Percentiles rank a stretch among this genome's conserved stretches.
Conservation (phyloP, 257 asterid genomes). For the Nicotiana paniculata region DNA sequence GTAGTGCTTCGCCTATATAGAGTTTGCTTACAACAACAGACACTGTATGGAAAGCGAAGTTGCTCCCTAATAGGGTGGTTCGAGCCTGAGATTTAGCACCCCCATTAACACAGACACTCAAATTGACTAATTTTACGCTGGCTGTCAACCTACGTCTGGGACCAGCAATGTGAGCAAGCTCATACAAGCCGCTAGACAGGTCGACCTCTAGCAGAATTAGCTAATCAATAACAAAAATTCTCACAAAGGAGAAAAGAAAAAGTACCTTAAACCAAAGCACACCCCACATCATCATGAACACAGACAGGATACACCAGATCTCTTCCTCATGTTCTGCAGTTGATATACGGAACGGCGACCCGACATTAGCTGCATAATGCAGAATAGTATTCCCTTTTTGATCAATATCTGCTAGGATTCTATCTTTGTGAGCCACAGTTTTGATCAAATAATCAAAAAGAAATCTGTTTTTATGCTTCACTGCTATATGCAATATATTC, state of each 20-base stretch:
- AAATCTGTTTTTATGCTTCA: not conserved
- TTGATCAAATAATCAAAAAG: not conserved
- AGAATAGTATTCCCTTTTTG: not conserved
- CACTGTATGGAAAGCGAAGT: not conserved
- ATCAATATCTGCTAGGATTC: constrained; percentile 8
- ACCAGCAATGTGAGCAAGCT: not conserved
- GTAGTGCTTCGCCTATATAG: not conserved
- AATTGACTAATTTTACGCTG: not conserved
- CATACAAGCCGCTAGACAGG: not conserved
- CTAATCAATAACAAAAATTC: not conserved
- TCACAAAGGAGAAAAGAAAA: not conserved
- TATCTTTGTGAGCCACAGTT: not conserved
- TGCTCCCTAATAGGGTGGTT: not conserved
- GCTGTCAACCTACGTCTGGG: not conserved
- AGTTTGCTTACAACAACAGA: not conserved
- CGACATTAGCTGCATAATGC: constrained; percentile 5
- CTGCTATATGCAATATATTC: constrained; percentile 8
- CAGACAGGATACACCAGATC: not conserved
- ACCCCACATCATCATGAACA: constrained; percentile 9
- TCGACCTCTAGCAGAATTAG: not conserved
- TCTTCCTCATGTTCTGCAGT: not conserved
- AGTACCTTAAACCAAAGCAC: constrained; percentile 13
- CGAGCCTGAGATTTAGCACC: not conserved
- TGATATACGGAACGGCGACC: not conserved
- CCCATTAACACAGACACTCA: not conserved